Base-by-base conservation (phyloP, 2,329 filamentous ascomycete genomes). In the Fusarium hainanense region DNA sequence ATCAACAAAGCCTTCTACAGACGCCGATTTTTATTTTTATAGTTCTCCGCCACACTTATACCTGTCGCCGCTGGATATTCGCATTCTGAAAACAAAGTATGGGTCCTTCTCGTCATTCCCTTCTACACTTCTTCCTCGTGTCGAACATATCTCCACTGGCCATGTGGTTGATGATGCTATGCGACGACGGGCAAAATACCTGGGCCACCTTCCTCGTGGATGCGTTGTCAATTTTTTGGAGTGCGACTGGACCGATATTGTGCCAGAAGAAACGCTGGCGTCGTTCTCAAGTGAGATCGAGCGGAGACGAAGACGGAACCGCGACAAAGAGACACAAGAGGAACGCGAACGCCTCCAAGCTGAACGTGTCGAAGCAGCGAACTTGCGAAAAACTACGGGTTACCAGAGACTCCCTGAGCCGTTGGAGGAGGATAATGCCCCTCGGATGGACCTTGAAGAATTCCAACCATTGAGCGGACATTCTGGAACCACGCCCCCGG, bases 241-340 rank as follows among this genome's bases (percentile, higher is more conserved):
- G 80, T 98, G 94, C 76, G 94, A 98, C 78, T 98, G 94, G 94
- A 94, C 93, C 5, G 94, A 97, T 71, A 92, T 96, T 40, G 92
- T 98, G 7, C 86, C 89, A 5, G 85, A 89, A 1, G 90, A 93
- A 52, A 87, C 93, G 6, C 83, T 98, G n/a, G 89, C 89, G 41
- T 85, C 86, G 2, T 98, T 97, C 79, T 84, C 86, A n/a, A 81
- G 84, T 0, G 93, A 97, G 63, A 91, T 96, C 55, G 92, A 93
- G 69, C 87, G 88, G 59, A 87, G 94, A 55, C 86, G 93, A 58
- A 93, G 91, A 79, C 87, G 88, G 56, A 94, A 97, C 73, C 85
- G 85, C 8, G 94, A 97, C 71, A 97, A 97, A 79, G 93, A 93
- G 63, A 87, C 87, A 0, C 90, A 92, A 63, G 94, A 98, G 77